Evolutionary conservation across 2,329 filamentous ascomycete species (phyloP).

Genomic region (Colletotrichum lindemuthianum): DNA sequence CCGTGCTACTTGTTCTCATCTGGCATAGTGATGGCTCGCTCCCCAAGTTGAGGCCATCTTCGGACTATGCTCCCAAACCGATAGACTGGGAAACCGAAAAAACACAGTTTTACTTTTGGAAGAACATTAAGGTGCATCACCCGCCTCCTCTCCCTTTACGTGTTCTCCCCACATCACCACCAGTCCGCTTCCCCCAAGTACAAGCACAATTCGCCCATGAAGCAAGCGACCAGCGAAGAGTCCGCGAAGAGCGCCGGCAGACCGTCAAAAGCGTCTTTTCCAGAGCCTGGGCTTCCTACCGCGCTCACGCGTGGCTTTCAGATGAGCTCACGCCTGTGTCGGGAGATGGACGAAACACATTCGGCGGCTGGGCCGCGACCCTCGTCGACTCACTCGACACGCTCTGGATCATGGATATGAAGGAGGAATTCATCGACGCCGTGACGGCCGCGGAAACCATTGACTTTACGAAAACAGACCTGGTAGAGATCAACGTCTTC

Average conservation of each 20-base stretch:
- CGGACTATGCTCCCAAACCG: neutral
- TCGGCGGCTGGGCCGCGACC: conserved; percentile 67
- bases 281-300: conserved; percentile 62
- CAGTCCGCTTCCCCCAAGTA: conserved; percentile 45
- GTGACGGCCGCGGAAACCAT: conserved; percentile 58
- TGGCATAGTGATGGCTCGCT: conserved; percentile 21
- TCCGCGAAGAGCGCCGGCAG: conserved; percentile 43
- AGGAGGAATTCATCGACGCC: conserved; percentile 65
- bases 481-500: conserved; percentile 52
- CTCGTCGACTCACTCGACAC: conserved; percentile 70
- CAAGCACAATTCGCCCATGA: conserved; percentile 45
- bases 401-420: conserved; percentile 69
- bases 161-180: conserved; percentile 43
- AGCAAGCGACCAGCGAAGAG: conserved; percentile 35
- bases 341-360: conserved; percentile 56
- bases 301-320: conserved; percentile 59
- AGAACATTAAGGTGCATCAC: conserved; percentile 35
- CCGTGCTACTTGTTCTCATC: conserved; percentile 18
- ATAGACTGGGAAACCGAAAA: conserved; percentile 12
- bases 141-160: conserved; percentile 40
- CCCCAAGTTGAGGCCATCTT: neutral
- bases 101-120: conserved; percentile 35
- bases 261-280: conserved; percentile 55
- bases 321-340: conserved; percentile 63
- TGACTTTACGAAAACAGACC: conserved; percentile 57